Evolutionary conservation across 305 asterid genomes (phyloP).

Genomic region (Galium porrigens): DNA sequence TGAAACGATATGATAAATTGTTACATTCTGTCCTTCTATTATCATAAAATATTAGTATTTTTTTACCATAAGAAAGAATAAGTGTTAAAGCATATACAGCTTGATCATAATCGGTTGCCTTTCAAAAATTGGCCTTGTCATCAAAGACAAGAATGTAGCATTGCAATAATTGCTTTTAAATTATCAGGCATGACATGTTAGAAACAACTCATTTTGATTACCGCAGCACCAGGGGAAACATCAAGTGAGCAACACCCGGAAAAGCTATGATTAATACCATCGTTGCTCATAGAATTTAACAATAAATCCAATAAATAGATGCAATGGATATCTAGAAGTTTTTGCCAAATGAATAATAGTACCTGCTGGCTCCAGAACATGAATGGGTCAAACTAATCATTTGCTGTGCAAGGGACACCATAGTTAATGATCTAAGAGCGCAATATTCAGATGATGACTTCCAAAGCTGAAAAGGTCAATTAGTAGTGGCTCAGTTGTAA

Average conservation of each 20-base stretch:
- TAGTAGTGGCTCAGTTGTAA: constrained; percentile 23
- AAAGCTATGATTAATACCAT: constrained; percentile 2
- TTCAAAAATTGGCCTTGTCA: background rate
- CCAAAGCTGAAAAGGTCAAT: constrained; percentile 63
- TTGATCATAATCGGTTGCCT: background rate
- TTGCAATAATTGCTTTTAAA: background rate
- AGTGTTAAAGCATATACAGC: background rate
- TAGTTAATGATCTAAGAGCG: constrained; percentile 83
- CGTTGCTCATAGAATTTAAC: background rate
- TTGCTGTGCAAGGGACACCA: constrained; percentile 97
- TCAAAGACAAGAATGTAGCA: background rate
- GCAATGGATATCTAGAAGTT: no score
- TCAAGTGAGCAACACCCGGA: background rate
- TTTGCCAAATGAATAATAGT: constrained; percentile 1
- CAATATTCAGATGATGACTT: constrained; percentile 80
- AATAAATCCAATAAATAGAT: background rate
- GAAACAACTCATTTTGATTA: background rate
- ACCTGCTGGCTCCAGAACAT: constrained; percentile 81
- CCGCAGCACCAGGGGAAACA: background rate
- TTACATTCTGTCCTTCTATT: background rate
- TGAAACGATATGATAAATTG: background rate
- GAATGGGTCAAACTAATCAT: constrained; percentile 72
- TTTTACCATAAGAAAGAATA: background rate
- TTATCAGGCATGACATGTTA: background rate
- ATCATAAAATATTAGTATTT: background rate